phyloP scores from a whole-genome alignment of 2,329 filamentous ascomycete genomes.

The Shiraia bambusicola region DNA sequence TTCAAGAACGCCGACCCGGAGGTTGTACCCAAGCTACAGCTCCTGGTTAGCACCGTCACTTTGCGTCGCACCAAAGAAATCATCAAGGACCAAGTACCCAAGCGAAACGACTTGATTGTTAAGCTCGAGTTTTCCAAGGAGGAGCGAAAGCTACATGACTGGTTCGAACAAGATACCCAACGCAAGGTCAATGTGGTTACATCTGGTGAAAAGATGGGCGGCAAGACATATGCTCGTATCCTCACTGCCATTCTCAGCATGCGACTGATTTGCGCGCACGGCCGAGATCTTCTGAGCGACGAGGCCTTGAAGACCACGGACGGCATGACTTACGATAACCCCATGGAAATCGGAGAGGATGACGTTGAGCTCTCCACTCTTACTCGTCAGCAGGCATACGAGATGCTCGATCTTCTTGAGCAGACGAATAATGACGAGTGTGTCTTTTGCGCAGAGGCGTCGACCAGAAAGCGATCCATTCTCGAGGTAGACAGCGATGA shows the following conservation, averaged over 20 bases:
- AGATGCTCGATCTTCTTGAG: slow-evolving; percentile 80
- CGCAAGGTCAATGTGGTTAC: slow-evolving; percentile 77
- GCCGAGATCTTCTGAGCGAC: slow-evolving; percentile 83
- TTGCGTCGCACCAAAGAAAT: slow-evolving; percentile 86
- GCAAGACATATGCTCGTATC: slow-evolving; percentile 90
- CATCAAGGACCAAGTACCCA: slow-evolving; percentile 65
- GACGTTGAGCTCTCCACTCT: slow-evolving; percentile 62
- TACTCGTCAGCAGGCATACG: slow-evolving; percentile 73
- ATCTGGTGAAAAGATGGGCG: slow-evolving; percentile 66
- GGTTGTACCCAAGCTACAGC: slow-evolving; percentile 79
- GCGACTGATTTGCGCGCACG: slow-evolving; percentile 88
- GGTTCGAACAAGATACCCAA: slow-evolving; percentile 79
- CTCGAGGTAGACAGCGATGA: slow-evolving; percentile 43
- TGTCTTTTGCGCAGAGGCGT: slow-evolving; percentile 49
- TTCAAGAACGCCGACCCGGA: slow-evolving; percentile 86
- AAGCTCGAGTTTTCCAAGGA: slow-evolving; percentile 72
- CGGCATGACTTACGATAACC: slow-evolving; percentile 78
- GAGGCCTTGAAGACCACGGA: slow-evolving; percentile 79
- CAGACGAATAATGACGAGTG: slow-evolving; percentile 79
- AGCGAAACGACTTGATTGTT: slow-evolving; percentile 69
- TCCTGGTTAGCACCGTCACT: slow-evolving; percentile 93
- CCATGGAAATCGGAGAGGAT: slow-evolving; percentile 86
- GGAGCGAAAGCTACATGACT: slow-evolving; percentile 77
- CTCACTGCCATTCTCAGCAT: slow-evolving; percentile 87
- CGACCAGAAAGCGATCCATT: slow-evolving; percentile 57